Evolutionary conservation across 495 filamentous ascomycete genomes (phyloP), one percentile per base, ranked within the genome.

Genomic region (Tuber calosporum): DNA sequence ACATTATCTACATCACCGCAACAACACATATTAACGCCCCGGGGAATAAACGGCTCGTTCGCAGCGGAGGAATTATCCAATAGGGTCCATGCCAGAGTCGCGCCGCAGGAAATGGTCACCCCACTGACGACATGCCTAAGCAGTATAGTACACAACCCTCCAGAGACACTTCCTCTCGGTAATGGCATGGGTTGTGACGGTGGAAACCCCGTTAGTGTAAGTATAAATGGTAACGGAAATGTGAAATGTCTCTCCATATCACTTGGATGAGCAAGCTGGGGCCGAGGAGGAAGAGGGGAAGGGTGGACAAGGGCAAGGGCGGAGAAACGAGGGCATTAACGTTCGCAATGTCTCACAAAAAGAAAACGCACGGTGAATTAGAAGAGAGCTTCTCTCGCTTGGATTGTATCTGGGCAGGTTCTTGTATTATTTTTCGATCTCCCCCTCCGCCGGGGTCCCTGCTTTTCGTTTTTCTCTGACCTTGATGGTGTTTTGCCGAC

Each of bases 11-110:
- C 68, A 17, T 36, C 67, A 68, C 70, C 75, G 40, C 48, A 69
- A 70, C 74, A 77, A 69, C 72, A 77, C 62, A 58, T 74, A 67
- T 78, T 73, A 69, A 62, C 34, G 53, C 2, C 26, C 30, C 26
- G 26, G 15, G 26, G 53, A 30, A 6, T 62, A 62, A 62, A 26
- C 26, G 74, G 75, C 75, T 69, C 71, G 68, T 70, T 78, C 77
- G 66, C 71, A 71, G 68, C 74, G 48, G 74, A 78, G 75, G 76
- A 78, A 71, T 71, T 77, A 71, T 74, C 76, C 53, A 77, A 68
- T 15, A 71, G 71, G 68, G 70, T 71, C 66, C 74, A 68, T 40
- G 66, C 77, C 38, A 78, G 71, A 68, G 70, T 73, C 58, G 77
- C 76, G n/a, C 76, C 74, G 40, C 75, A 74, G 68, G 62, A 69